A percentile compares a stretch with the other conserved stretches of the same genome.
Conservation (phyloP, 495 filamentous ascomycete species). For the Penicillium macrosclerotiorum region DNA sequence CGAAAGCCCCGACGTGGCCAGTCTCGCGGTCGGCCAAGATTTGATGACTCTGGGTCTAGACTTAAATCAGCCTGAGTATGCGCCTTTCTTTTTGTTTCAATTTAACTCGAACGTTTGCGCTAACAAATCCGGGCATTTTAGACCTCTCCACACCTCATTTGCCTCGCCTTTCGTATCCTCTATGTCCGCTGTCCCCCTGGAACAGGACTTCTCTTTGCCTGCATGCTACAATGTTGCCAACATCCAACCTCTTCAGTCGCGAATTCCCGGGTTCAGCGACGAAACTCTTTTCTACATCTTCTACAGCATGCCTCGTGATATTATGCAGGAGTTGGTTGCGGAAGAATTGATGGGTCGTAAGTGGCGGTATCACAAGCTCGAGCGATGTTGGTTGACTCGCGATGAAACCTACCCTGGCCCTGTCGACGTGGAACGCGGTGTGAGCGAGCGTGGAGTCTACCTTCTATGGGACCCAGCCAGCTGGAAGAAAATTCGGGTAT, state of each 20-base stretch:
- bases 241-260: slow-evolving; percentile 73
- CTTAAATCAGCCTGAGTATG: slow-evolving; percentile 75
- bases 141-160: slow-evolving; percentile 63
- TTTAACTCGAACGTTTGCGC: slow-evolving; percentile 4
- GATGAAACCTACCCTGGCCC: slow-evolving; percentile 71
- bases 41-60: slow-evolving; percentile 75
- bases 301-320: slow-evolving; percentile 81
- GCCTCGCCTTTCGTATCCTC: slow-evolving; percentile 68
- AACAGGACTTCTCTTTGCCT: slow-evolving; percentile 76
- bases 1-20: slow-evolving; percentile 71
- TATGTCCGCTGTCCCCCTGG: slow-evolving; percentile 62
- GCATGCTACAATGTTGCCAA: slow-evolving; percentile 86
- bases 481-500: slow-evolving; percentile 83
- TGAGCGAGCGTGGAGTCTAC: slow-evolving; percentile 82
- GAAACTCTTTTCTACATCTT: slow-evolving; percentile 95
- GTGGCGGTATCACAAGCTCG: slow-evolving; percentile 90
- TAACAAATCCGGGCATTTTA: slow-evolving; percentile 24
- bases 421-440: slow-evolving; percentile 54
- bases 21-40: slow-evolving; percentile 75
- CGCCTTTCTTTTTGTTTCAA: slow-evolving; percentile 13
- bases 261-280: slow-evolving; percentile 80
- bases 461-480: slow-evolving; percentile 80
- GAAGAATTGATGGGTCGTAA: slow-evolving; percentile 78
- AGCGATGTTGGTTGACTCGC: slow-evolving; percentile 88
- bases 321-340: slow-evolving; percentile 81